Evolutionary conservation across 257 asterid genomes (phyloP).

Genomic region (Solanum gandarillasii): DNA sequence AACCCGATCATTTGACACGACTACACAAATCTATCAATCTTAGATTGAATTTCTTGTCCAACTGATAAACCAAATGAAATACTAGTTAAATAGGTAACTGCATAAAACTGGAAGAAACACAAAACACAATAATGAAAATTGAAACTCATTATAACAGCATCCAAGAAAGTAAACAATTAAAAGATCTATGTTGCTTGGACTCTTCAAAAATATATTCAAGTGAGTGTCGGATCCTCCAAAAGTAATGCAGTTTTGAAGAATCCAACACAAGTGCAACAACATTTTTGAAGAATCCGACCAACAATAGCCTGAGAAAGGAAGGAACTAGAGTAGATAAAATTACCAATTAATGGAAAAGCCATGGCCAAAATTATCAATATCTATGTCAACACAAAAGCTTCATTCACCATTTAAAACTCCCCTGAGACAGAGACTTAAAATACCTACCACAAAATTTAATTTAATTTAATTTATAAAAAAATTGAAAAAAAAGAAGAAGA

Average conservation of each 20-base stretch:
- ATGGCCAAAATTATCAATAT: neutral
- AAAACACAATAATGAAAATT: neutral
- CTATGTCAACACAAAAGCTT: neutral
- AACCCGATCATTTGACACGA: neutral
- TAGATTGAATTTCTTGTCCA: neutral
- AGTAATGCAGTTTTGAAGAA: neutral
- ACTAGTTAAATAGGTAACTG: neutral
- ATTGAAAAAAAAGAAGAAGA: neutral
- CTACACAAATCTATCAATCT: neutral
- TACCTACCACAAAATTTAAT: neutral
- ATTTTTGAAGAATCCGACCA: neutral
- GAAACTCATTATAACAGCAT: neutral
- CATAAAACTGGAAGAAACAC: neutral
- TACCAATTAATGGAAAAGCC: neutral
- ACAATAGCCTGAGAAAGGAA: neutral
- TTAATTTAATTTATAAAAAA: neutral
- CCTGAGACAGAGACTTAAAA: neutral
- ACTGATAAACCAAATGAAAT: neutral
- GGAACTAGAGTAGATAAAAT: neutral
- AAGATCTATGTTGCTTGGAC: neutral
- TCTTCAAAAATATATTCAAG: neutral
- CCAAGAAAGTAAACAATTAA: neutral
- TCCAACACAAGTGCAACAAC: neutral
- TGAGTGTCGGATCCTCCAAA: neutral
- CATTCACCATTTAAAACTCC: neutral